These are phyloP conservation scores for Eucalyptus caleyi DNA, from an alignment of 345 rosid species.

Conservation along the genomic window DNA sequence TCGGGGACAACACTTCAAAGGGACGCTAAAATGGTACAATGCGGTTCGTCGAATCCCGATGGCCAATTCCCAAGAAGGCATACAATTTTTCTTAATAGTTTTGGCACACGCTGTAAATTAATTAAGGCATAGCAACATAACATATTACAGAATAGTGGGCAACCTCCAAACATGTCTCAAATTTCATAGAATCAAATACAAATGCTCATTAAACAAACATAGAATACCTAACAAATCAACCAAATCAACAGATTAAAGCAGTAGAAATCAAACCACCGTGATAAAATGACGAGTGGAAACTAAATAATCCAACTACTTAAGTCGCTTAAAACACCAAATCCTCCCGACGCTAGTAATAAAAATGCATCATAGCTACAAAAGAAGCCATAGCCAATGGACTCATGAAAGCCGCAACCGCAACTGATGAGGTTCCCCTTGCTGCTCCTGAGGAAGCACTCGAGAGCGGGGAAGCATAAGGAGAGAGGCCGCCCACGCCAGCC, in stretches of 20 bases:
- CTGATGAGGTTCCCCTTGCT: not conserved
- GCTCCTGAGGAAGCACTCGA: not conserved
- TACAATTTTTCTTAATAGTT: not conserved
- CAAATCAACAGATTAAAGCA: not conserved
- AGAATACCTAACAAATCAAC: not conserved
- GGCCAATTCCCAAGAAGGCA: not conserved
- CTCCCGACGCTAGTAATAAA: not conserved
- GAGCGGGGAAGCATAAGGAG: slow-evolving; percentile 13
- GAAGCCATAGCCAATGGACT: not conserved
- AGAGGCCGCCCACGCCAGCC: not conserved
- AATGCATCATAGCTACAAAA: not conserved
- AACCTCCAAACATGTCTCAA: not conserved
- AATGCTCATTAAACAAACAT: not conserved
- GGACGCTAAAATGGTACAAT: not conserved
- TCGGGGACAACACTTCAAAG: not conserved
- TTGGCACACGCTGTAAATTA: not conserved
- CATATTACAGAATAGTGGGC: not conserved
- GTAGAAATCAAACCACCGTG: not conserved
- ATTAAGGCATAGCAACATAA: not conserved
- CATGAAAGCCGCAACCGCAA: not conserved
- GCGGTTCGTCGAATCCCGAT: not conserved
- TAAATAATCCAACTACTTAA: not conserved
- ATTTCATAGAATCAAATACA: not conserved
- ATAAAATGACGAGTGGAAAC: not conserved
- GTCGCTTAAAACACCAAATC: not conserved